Evolutionary conservation across 78 protist genomes (phyloP).

Genomic region (Dictyostelium capitatum): DNA sequence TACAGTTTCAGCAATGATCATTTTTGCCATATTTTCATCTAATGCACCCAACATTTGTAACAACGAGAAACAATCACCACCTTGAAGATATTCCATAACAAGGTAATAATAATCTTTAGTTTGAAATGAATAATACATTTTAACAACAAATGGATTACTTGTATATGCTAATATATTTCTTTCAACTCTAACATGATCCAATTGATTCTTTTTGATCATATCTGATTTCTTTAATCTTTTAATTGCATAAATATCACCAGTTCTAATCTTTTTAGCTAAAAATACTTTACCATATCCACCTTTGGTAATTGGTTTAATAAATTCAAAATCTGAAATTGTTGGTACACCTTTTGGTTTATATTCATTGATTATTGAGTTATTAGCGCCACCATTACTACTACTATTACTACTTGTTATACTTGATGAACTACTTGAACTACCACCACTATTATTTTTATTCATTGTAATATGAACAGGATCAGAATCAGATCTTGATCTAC

Average conservation of each 20-base stretch:
- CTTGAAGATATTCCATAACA: conserved; percentile 92
- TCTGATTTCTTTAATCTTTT: conserved; percentile 88
- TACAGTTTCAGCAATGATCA: conserved; percentile 85
- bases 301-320: conserved; percentile 79
- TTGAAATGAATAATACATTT: conserved; percentile 85
- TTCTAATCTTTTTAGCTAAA: conserved; percentile 88
- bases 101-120: conserved; percentile 76
- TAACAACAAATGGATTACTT: conserved; percentile 79
- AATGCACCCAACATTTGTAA: conserved; percentile 79
- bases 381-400: not conserved
- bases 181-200: conserved; percentile 84
- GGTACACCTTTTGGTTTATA: conserved; percentile 69
- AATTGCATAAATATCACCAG: conserved; percentile 94
- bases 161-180: conserved; percentile 73
- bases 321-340: conserved; percentile 79
- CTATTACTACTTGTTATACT: not conserved
- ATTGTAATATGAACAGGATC: conserved; percentile 38
- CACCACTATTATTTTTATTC: not conserved
- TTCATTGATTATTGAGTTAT: not conserved
- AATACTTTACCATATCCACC: conserved; percentile 85
- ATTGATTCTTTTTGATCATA: conserved; percentile 82
- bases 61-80: conserved; percentile 87
- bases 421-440: not conserved
- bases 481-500: conserved; percentile 69
- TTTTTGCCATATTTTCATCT: conserved; percentile 83